Conservation (phyloP, 257 asterid genomes). For the Gynochthodes officinalis region DNA sequence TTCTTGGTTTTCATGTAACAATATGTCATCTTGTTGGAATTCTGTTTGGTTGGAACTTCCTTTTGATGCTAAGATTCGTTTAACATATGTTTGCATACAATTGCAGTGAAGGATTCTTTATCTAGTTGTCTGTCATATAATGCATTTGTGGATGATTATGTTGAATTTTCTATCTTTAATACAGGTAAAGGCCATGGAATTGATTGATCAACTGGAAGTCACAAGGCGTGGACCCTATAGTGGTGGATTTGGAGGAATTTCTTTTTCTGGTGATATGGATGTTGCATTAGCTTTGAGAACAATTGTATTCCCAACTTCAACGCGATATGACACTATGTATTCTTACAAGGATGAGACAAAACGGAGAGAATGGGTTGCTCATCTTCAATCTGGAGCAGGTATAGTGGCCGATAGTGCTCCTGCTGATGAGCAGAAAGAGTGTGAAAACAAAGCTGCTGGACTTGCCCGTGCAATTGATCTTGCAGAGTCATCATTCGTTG, state of each 20-base stretch:
- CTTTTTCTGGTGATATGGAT: constrained; percentile 91
- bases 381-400: constrained; percentile 96
- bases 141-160: not conserved
- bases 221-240: constrained; percentile 95
- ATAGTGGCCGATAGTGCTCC: constrained; percentile 96
- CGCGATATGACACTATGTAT: constrained; percentile 72
- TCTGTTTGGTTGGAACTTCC: not conserved
- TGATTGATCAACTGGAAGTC: constrained; percentile 77
- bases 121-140: not conserved
- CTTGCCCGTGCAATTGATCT: constrained; percentile 96
- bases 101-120: not conserved
- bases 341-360: constrained; percentile 54
- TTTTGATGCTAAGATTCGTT: not conserved
- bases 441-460: constrained; percentile 96
- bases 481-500: constrained; percentile 91
- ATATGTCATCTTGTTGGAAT: constrained; percentile 1
- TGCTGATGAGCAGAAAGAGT: constrained; percentile 83
- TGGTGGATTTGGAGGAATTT: constrained; percentile 98
- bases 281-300: constrained; percentile 89
- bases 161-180: not conserved
- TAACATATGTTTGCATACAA: too few species aligned
- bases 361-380: constrained; percentile 86
- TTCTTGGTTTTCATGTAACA: too few species aligned
- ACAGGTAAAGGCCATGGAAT: constrained; percentile 97
- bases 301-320: constrained; percentile 75